Evolutionary conservation across 2,329 filamentous ascomycete genomes (phyloP).

Genomic region (Sporothrix humicola): DNA sequence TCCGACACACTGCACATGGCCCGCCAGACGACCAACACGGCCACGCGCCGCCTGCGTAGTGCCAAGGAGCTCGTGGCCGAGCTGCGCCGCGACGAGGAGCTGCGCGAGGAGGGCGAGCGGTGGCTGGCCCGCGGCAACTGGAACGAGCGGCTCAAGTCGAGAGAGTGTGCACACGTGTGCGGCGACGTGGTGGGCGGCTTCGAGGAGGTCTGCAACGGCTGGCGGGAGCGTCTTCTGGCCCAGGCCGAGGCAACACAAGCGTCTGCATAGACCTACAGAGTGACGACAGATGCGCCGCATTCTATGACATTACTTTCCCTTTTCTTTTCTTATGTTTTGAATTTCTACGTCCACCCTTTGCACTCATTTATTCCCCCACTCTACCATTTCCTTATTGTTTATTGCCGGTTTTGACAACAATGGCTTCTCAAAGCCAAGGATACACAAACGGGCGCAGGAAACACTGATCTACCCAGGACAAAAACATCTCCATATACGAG

Average conservation of each 20-base stretch:
- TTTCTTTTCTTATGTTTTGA: neutral
- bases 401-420: constrained; percentile 3
- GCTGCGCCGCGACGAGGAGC: constrained; percentile 80
- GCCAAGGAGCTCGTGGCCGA: constrained; percentile 87
- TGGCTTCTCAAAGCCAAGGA: neutral
- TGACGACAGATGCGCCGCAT: neutral
- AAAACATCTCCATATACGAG: constrained; percentile 5
- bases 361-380: constrained; percentile 1
- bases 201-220: constrained; percentile 84
- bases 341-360: neutral
- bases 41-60: constrained; percentile 76
- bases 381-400: constrained; percentile 20
- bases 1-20: constrained; percentile 95
- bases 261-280: constrained; percentile 37
- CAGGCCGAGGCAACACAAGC: constrained; percentile 60
- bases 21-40: constrained; percentile 82
- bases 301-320: neutral
- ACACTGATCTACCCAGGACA: constrained; percentile 5
- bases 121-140: constrained; percentile 85
- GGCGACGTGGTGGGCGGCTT: constrained; percentile 89
- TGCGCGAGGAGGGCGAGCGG: constrained; percentile 78
- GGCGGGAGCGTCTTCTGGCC: constrained; percentile 76
- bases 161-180: constrained; percentile 85
- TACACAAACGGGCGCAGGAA: neutral
- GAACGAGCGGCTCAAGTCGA: constrained; percentile 74